phyloP scores from a whole-genome alignment of 1,284 basidiomycete genomes.

The Nidula niveotomentosa region DNA sequence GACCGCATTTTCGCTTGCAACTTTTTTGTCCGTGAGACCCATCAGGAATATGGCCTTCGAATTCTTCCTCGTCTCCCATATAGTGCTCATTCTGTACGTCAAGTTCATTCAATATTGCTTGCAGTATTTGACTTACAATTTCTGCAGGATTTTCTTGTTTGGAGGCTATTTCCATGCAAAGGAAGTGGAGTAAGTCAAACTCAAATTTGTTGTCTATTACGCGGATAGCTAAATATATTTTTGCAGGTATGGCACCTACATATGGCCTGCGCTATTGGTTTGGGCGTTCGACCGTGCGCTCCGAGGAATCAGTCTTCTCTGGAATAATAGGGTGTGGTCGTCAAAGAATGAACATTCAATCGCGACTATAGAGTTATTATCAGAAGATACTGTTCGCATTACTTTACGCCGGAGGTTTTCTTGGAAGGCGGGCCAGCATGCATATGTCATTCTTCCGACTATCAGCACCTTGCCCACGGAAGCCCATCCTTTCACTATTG shows the following conservation, averaged over 20 bases:
- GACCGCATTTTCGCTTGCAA: constrained; percentile 22
- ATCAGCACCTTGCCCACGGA: constrained; percentile 30
- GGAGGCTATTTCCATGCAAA: constrained; percentile 28
- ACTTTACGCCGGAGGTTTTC: constrained; percentile 24
- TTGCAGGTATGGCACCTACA: constrained; percentile 24
- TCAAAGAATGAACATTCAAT: constrained; percentile 12
- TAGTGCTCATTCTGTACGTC: constrained; percentile 26
- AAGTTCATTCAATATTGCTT: background rate
- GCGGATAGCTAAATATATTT: background rate
- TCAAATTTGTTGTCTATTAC: background rate
- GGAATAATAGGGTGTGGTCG: constrained; percentile 25
- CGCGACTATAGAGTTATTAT: constrained; percentile 28
- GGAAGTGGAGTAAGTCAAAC: constrained; percentile 17
- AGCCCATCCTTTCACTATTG: constrained; percentile 33
- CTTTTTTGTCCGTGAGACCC: constrained; percentile 25
- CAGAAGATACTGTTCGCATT: constrained; percentile 28
- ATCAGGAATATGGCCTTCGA: constrained; percentile 28
- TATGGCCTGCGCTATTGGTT: constrained; percentile 29
- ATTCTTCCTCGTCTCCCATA: constrained; percentile 30
- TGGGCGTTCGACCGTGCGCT: constrained; percentile 29
- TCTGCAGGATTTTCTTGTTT: constrained; percentile 25
- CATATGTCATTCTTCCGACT: constrained; percentile 29
- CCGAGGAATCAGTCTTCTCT: constrained; percentile 21
- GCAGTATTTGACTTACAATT: constrained; percentile 1
- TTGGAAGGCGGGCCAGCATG: constrained; percentile 32